Base-by-base conservation (phyloP, 495 filamentous ascomycete species). In the Penicillium silybi region DNA sequence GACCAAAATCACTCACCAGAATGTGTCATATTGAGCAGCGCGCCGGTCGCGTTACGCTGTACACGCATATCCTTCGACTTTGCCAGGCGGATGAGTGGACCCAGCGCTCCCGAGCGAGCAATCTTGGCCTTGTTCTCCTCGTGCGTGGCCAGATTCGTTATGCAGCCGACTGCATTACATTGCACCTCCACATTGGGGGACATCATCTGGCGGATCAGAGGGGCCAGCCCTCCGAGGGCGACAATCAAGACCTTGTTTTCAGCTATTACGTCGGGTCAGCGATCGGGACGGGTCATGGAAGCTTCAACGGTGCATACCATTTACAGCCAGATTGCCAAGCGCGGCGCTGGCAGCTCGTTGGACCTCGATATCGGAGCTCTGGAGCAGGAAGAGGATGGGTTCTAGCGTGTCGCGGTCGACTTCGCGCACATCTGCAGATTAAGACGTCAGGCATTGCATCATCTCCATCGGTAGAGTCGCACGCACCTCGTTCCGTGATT, bases 91-190 rank as follows among this genome's bases (percentile, higher is more conserved):
- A 95, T 98, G 48, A 98, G 74, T 6, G 93, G 95, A 15, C 84
- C 87, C 55, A 98, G 74, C 34, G 93, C 95, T 22, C 95, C 93
- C 10, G 95, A 97, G 41, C 89, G 84, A 56, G 93, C 95, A 62
- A 98, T 98, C 72, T 95, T 97, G 38, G 95, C 90, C 75, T 98
- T 98, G 72, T 98, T 98, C 48, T 97, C 93, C 71, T 98, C 93
- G 62, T 98, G 93, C 1, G 93, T 98, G 52, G 93, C 93, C 25
- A 98, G 71, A 64, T 98, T 98, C 4, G 93, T 98, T 61, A 98
- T 97, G 73, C 93, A 98, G 38, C 93, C 93, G 44, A 98, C 93
- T 29, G 93, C 93, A 66, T 98, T 98, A 80, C 93, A 98, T 69
- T 97, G 93, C 27, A 98, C 93, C 70, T 98, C 93, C 54, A 98